Percentiles rank a stretch among this genome's conserved stretches.
Conservation (phyloP, 306 rosid species). For the Castanospermum australe region DNA sequence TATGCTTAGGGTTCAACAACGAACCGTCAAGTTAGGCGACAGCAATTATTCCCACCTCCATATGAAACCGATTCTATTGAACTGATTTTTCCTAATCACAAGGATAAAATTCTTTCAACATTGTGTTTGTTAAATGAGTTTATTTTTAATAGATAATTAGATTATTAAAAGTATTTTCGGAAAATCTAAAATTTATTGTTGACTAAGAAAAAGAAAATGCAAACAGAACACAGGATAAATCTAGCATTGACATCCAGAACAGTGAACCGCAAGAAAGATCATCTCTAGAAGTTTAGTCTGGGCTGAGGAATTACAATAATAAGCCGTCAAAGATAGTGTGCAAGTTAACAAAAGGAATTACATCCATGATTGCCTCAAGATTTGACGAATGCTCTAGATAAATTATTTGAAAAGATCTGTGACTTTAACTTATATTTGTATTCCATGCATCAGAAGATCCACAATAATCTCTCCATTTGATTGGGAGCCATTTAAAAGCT, state of each 20-base stretch:
- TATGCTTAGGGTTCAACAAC: too few relatives aligned
- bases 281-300: background rate
- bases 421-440: background rate
- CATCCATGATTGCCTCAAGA: background rate
- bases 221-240: background rate
- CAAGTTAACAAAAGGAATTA: background rate
- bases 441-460: constrained; percentile 9
- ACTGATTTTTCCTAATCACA: background rate
- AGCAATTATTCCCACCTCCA: too few relatives aligned
- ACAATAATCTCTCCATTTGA: background rate
- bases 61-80: background rate
- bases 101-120: background rate
- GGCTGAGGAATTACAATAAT: background rate
- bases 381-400: background rate
- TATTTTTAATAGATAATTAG: background rate
- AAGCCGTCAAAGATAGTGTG: background rate
- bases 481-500: background rate
- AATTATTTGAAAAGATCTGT: background rate
- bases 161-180: background rate
- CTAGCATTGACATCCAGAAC: background rate
- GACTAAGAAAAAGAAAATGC: background rate
- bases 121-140: background rate
- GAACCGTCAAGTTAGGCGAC: too few relatives aligned
- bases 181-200: background rate
- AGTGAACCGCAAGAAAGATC: background rate